A percentile compares a stretch with the other conserved stretches of the same genome.
phyloP scores from a whole-genome alignment of 73 alveolate species.

The Tetrahymena thermophila region DNA sequence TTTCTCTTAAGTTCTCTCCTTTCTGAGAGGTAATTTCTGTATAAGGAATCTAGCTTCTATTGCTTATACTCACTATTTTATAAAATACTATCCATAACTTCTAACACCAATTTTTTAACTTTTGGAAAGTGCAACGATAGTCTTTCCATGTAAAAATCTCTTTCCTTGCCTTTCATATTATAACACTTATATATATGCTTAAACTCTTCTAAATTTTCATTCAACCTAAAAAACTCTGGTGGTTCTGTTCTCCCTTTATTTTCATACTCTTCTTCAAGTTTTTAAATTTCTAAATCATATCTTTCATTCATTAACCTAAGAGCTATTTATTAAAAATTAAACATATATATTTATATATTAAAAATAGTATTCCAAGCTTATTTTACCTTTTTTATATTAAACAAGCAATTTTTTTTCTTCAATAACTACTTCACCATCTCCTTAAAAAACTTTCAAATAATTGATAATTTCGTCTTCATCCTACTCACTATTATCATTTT shows the following conservation, averaged over 20 bases:
- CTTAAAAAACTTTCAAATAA: background rate
- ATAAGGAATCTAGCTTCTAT: slow-evolving; percentile 44
- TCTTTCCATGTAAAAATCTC: background rate
- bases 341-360: no score
- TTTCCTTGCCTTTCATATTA: background rate
- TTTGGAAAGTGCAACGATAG: background rate
- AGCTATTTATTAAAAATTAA: background rate
- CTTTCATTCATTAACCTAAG: background rate
- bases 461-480: background rate
- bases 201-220: background rate
- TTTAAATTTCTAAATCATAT: background rate
- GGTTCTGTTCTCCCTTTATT: background rate
- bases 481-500: background rate
- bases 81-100: background rate
- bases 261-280: background rate
- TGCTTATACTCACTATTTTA: background rate
- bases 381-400: background rate
- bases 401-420: background rate
- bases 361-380: background rate
- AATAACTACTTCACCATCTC: background rate
- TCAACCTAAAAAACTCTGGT: background rate
- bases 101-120: background rate
- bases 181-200: background rate
- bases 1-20: slow-evolving; percentile 42
- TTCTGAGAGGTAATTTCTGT: slow-evolving; percentile 57